These are phyloP conservation scores for Rhizopogon rudus DNA, from an alignment of 768 basidiomycete genomes.

Conservation along the genomic window DNA sequence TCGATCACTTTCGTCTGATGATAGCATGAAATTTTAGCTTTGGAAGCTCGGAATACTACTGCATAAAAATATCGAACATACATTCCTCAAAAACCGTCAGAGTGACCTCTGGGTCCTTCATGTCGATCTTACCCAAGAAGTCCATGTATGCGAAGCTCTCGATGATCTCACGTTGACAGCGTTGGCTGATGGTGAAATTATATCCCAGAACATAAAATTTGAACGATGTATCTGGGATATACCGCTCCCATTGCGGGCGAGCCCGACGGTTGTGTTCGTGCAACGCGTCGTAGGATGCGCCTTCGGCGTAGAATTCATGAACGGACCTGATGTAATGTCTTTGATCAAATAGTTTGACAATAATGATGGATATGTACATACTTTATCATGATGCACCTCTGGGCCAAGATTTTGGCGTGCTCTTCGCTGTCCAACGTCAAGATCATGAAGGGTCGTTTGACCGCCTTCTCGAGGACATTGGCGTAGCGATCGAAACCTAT, in stretches of 20 bases:
- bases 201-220: constrained; percentile 73
- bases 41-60: neutral
- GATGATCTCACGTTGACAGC: constrained; percentile 60
- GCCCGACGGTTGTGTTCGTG: constrained; percentile 49
- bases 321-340: constrained; percentile 47
- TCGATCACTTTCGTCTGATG: constrained; percentile 45
- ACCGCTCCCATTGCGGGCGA: constrained; percentile 50
- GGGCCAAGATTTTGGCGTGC: constrained; percentile 68
- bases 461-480: constrained; percentile 39
- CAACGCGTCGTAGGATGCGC: constrained; percentile 61
- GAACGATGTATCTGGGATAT: constrained; percentile 67
- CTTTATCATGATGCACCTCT: constrained; percentile 83
- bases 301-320: constrained; percentile 75
- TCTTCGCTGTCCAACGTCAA: constrained; percentile 64
- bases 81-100: constrained; percentile 86
- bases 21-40: neutral
- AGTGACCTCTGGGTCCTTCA: constrained; percentile 72
- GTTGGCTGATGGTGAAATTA: constrained; percentile 68
- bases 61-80: constrained; percentile 29
- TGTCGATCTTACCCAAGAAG: constrained; percentile 73
- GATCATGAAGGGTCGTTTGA: constrained; percentile 67
- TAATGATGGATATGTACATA: constrained; percentile 32
- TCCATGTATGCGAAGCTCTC: constrained; percentile 85
- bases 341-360: neutral
- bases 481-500: constrained; percentile 41